phyloP scores from a whole-genome alignment of 225 moss, liverwort and hornwort genomes.

The Thuidium tamariscinum region DNA sequence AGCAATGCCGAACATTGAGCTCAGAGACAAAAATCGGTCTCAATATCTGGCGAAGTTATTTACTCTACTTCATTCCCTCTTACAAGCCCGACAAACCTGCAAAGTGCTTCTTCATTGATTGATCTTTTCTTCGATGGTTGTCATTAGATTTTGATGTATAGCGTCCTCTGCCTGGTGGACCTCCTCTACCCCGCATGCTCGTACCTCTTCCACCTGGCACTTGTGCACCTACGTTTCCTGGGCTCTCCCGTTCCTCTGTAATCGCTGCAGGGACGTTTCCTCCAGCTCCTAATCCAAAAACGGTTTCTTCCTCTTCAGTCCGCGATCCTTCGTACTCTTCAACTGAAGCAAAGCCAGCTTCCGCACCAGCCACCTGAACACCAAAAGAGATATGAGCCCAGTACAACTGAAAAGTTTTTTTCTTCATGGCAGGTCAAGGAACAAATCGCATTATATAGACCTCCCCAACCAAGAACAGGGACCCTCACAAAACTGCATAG shows the following conservation, averaged over 20 bases:
- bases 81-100: slow-evolving; percentile 59
- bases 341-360: slow-evolving; percentile 52
- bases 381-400: neutral
- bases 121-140: slow-evolving; percentile 80
- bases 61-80: neutral
- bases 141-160: slow-evolving; percentile 45
- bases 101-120: slow-evolving; percentile 90
- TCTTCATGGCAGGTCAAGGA: neutral
- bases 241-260: slow-evolving; percentile 25
- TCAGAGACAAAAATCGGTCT: neutral
- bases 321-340: slow-evolving; percentile 78
- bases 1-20: neutral
- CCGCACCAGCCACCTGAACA: slow-evolving; percentile 51
- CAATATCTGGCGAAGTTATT: neutral
- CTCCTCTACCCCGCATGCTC: slow-evolving; percentile 51
- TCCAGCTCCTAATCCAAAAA: slow-evolving; percentile 70
- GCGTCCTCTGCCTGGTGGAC: slow-evolving; percentile 43
- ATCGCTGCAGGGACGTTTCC: slow-evolving; percentile 62
- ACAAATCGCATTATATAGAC: neutral
- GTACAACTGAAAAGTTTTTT: neutral
- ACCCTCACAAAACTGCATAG: neutral
- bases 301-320: slow-evolving; percentile 14
- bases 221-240: slow-evolving; percentile 38
- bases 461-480: neutral
- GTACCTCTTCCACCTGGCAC: slow-evolving; percentile 44